phyloP scores from a whole-genome alignment of 163 green algal genomes.

The Chlorella variabilis region DNA sequence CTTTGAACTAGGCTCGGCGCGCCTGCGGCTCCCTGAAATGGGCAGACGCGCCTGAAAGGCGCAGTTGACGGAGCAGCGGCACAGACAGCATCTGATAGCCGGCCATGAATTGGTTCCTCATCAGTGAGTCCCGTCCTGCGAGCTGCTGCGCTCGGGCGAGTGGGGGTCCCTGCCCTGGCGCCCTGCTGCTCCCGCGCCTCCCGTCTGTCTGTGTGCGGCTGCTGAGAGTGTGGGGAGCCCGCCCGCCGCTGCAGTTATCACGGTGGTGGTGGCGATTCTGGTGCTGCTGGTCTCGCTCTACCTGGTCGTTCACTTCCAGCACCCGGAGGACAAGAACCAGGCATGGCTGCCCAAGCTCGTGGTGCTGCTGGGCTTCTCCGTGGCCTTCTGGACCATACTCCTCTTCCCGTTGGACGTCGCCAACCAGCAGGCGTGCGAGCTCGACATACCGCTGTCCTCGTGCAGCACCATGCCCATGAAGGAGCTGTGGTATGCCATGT shows the following conservation, averaged over 20 bases:
- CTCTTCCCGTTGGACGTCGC: slow-evolving; percentile 97
- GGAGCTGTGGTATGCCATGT: slow-evolving; percentile 88
- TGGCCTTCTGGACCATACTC: slow-evolving; percentile 88
- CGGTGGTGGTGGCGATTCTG: slow-evolving; percentile 67
- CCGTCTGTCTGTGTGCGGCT: too few relatives aligned
- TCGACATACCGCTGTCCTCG: slow-evolving; percentile 67
- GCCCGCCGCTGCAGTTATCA: slow-evolving; percentile 52
- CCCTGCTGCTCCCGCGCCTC: not conserved
- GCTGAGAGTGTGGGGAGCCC: too few relatives aligned
- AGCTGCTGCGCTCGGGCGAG: not conserved
- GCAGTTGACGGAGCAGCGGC: not conserved
- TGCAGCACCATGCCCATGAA: slow-evolving; percentile 94
- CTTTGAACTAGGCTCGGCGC: not conserved
- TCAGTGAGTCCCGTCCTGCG: slow-evolving; percentile 34
- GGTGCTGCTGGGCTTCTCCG: slow-evolving; percentile 76
- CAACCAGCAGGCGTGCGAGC: slow-evolving; percentile 83
- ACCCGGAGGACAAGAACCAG: slow-evolving; percentile 96
- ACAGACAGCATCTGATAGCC: not conserved
- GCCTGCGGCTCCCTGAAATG: too few relatives aligned
- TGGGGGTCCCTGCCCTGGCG: not conserved
- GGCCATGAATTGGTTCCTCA: slow-evolving; percentile 51
- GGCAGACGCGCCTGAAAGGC: not conserved
- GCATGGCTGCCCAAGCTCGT: slow-evolving; percentile 91
- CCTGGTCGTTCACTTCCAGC: slow-evolving; percentile 91
- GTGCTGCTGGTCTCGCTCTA: slow-evolving; percentile 77